Percentiles rank a stretch among this genome's conserved stretches.
These are phyloP conservation scores for Sclerotinia borealis DNA, from an alignment of 2,329 filamentous ascomycete species.

Conservation along the genomic window DNA sequence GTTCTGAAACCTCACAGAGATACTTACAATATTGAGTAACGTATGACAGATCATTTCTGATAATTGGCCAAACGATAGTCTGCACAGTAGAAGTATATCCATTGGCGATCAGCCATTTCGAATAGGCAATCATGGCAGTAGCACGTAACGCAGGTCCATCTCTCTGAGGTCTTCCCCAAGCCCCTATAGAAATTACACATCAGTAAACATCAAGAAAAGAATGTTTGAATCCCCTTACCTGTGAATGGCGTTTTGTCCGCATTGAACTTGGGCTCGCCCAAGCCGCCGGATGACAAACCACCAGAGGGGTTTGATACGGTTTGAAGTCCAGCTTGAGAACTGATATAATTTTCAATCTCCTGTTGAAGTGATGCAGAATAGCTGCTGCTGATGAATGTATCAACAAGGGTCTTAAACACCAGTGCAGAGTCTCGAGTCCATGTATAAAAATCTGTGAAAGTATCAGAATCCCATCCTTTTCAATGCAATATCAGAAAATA, in stretches of 20 bases:
- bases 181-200: constrained; percentile 8
- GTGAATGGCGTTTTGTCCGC: constrained; percentile 59
- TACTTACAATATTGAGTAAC: constrained; percentile 60
- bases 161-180: constrained; percentile 73
- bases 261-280: constrained; percentile 71
- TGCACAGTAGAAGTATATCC: constrained; percentile 42
- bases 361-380: constrained; percentile 43
- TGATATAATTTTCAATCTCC: constrained; percentile 62
- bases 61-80: constrained; percentile 63
- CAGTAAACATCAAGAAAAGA: neutral
- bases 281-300: constrained; percentile 39
- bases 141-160: constrained; percentile 75
- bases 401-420: constrained; percentile 62
- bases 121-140: constrained; percentile 65
- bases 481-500: neutral
- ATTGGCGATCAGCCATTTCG: constrained; percentile 64
- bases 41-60: constrained; percentile 70
- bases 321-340: constrained; percentile 54
- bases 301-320: constrained; percentile 50
- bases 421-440: constrained; percentile 73
- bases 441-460: constrained; percentile 62
- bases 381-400: constrained; percentile 51
- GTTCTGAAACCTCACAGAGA: no score
- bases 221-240: constrained; percentile 25
- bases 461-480: constrained; percentile 4